Evolutionary conservation across 2,329 filamentous ascomycete genomes (phyloP), one percentile per base, ranked within the genome.

Genomic region (Colletotrichum sp.): DNA sequence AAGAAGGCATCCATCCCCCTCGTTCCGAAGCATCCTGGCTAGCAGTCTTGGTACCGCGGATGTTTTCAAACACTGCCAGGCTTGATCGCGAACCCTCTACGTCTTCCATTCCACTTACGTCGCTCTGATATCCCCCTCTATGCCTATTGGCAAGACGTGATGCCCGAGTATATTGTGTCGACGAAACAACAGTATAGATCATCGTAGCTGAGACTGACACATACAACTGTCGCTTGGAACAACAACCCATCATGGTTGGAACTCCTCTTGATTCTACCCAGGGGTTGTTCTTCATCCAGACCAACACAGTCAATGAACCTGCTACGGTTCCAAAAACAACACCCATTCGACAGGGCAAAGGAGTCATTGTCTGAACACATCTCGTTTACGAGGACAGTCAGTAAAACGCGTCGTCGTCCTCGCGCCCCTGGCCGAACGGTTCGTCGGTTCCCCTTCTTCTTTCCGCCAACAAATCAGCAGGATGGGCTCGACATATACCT

Each of bases 131-230:
- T 13, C n/a, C 21, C 1, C 43, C 13, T n/a, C 43, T 11, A 21
- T 13, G 12, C 12, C 0, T 51, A n/a, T 1, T 13, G 43, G 3
- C 4, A 5, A 51, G 2, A 51, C n/a, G n/a, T 51, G 12, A 24
- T 21, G 6, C 6, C 2, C 21, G 43, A 5, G 3, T 6, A 13
- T 0, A 0, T 21, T 3, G 11, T 51, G 18, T 51, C n/a, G 2
- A 51, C 24, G 24, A 27, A 27, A 27, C 24, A 27, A 27, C 4
- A 27, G 1, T 5, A 27, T 27, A 27, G 24, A 27, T 27, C 24
- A 27, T 27, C 24, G 24, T 6, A 51, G 43, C 2, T 0, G n/a
- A 24, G 12, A 24, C 6, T 21, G 43, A 3, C 43, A 12, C 43
- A 21, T 51, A 12, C 21, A 1, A 5, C 43, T 13, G 1, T 24